Evolutionary conservation across 306 rosid genomes (phyloP), one percentile per base, ranked within the genome.

Genomic region (Medicago lupulina): DNA sequence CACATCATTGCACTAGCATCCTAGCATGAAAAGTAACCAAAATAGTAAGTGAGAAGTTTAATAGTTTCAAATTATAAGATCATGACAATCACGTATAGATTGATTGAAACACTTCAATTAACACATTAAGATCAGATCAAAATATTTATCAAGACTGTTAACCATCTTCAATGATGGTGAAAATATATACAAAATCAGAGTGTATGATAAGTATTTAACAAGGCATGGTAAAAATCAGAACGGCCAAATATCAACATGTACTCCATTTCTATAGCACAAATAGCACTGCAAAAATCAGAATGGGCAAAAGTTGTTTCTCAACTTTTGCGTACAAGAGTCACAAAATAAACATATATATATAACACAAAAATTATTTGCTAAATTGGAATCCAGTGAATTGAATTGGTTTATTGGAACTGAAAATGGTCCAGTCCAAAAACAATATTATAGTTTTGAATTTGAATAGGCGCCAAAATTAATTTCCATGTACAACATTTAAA

Each of bases 401-500:
- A 79, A 79, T 85, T 59, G 75, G 41, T 85, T 76, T 85, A 78
- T 81, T 75, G 46, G 41, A 23, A 74, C 53, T 12, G 15, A 62
- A 51, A 34, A 13, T 67, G 49, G 73, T 81, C 63, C 55, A 60
- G 73, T 81, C 63, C 55, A 60, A 70, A 65, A 65, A 81, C 61
- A 85, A 81, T 78, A 16, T 78, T 78, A 16, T 78, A 16, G 75
- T 62, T 77, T 73, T 74, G 54, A 78, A 40, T 57, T 74, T 19
- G 66, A 77, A 83, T 83, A 79, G 70, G 76, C 63, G 66, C 73
- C 87, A 85, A 77, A 75, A 75, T 68, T 28, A 74, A 79, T 81
- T 59, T 80, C 51, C 90, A 87, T 87, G 68, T 88, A 88, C 91
- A 88, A 75, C 70, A 81, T 47, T 62, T 44, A 50, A 59, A 64